phyloP scores from a whole-genome alignment of 2,329 filamentous ascomycete genomes.

The Coniochaeta sp. region DNA sequence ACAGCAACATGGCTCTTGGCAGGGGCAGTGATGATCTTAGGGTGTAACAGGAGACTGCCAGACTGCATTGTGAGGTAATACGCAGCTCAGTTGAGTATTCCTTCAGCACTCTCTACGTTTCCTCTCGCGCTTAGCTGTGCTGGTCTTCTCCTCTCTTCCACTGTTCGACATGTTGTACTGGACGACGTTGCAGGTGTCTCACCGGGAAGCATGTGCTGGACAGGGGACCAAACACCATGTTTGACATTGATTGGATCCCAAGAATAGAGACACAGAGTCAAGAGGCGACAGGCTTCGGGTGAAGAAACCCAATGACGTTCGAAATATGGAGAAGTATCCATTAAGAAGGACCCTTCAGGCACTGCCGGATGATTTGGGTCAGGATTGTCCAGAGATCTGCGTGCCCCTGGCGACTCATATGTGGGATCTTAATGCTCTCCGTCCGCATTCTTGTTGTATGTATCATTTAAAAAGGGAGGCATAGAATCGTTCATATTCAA shows the following conservation, averaged over 20 bases:
- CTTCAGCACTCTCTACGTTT: too few species aligned
- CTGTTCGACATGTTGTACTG: background rate
- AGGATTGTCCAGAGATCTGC: background rate
- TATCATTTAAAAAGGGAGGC: background rate
- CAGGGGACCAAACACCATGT: background rate
- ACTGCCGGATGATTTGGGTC: background rate
- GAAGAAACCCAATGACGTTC: background rate
- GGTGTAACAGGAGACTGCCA: background rate
- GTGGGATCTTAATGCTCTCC: background rate
- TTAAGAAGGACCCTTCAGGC: background rate
- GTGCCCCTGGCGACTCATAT: background rate
- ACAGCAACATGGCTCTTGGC: background rate
- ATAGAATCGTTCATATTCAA: background rate
- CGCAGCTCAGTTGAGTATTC: too few species aligned
- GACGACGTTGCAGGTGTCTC: background rate
- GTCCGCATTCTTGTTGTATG: background rate
- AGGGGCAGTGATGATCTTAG: background rate
- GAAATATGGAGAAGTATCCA: background rate
- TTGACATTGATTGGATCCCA: background rate
- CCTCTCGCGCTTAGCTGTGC: background rate
- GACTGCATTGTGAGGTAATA: too few species aligned
- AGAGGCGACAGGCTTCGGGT: background rate
- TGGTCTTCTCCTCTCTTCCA: background rate
- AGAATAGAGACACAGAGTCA: background rate
- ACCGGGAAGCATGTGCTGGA: background rate